Percentiles rank a stretch among this genome's conserved stretches.
Evolutionary conservation across 208 protist species (phyloP).

Genomic region (Wallacemonas sp.): DNA sequence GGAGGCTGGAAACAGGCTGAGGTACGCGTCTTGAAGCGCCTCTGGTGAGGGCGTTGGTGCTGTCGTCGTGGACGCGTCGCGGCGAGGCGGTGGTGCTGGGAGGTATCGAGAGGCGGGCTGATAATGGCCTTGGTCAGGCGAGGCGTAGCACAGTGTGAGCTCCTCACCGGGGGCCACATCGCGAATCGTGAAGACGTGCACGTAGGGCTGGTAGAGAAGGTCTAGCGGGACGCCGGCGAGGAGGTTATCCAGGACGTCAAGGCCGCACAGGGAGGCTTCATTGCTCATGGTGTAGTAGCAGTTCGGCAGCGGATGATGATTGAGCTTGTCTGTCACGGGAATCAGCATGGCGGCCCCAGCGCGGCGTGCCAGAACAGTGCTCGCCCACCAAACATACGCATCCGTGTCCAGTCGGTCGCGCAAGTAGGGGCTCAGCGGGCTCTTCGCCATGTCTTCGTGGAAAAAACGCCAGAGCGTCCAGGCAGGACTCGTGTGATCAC

Average conservation of each 20-base stretch:
- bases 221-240: conserved; percentile 71
- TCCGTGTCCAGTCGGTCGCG: conserved; percentile 34
- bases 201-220: conserved; percentile 72
- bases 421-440: conserved; percentile 58
- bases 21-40: conserved; percentile 1
- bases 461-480: conserved; percentile 64
- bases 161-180: conserved; percentile 67
- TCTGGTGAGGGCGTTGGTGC: conserved; percentile 8
- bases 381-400: conserved; percentile 84
- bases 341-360: conserved; percentile 58
- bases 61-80: too few species aligned
- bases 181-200: conserved; percentile 76
- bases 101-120: conserved; percentile 7
- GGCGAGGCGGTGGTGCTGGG: background rate
- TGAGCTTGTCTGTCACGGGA: conserved; percentile 84
- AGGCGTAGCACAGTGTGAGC: conserved; percentile 77
- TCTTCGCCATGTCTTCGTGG: conserved; percentile 54
- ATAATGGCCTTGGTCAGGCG: conserved; percentile 36
- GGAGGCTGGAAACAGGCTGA: conserved; percentile 3
- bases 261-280: conserved; percentile 54
- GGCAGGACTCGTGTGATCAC: conserved; percentile 52
- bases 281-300: conserved; percentile 83
- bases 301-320: conserved; percentile 79
- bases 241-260: conserved; percentile 86
- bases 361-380: conserved; percentile 72